phyloP scores from a whole-genome alignment of 2,329 filamentous ascomycete species.

The Drechmeria coniospora region DNA sequence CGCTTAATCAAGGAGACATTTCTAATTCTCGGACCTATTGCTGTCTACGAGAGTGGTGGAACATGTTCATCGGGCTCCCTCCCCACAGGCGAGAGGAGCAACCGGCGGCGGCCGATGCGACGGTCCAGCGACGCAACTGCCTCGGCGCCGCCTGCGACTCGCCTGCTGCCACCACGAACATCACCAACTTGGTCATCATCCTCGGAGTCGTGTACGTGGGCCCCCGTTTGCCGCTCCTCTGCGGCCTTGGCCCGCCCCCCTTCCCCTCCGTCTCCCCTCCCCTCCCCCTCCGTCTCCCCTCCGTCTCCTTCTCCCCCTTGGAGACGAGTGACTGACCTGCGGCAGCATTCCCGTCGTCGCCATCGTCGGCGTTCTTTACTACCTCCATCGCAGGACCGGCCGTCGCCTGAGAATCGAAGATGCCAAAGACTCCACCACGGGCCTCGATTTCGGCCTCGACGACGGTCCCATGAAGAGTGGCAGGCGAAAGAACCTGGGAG shows the following conservation, averaged over 20 bases:
- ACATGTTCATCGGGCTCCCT: too few relatives aligned
- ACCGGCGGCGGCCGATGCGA: too few relatives aligned
- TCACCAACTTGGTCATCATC: constrained; percentile 50
- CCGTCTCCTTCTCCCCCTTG: too few relatives aligned
- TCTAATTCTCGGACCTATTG: too few relatives aligned
- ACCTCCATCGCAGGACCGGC: constrained; percentile 65
- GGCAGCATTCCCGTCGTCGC: constrained; percentile 59
- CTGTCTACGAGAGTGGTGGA: too few relatives aligned
- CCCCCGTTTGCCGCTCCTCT: neutral
- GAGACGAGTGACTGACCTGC: too few relatives aligned
- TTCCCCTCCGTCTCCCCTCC: too few relatives aligned
- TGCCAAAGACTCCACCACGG: constrained; percentile 71
- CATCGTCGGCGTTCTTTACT: constrained; percentile 52
- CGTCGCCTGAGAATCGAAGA: constrained; percentile 64
- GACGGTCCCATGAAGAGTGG: constrained; percentile 27
- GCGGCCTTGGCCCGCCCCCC: neutral
- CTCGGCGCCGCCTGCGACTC: constrained; percentile 39
- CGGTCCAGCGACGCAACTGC: constrained; percentile 3
- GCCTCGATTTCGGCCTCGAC: constrained; percentile 79
- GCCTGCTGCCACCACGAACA: constrained; percentile 33
- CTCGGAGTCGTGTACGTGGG: constrained; percentile 54
- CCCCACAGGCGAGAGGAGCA: too few relatives aligned
- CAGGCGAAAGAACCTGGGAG: constrained; percentile 26
- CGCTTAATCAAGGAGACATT: too few relatives aligned
- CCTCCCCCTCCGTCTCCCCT: too few relatives aligned